Percentiles rank a stretch among this genome's conserved stretches.
Conservation (phyloP, 129 eudicot genomes). For the Sambucus nigra region DNA sequence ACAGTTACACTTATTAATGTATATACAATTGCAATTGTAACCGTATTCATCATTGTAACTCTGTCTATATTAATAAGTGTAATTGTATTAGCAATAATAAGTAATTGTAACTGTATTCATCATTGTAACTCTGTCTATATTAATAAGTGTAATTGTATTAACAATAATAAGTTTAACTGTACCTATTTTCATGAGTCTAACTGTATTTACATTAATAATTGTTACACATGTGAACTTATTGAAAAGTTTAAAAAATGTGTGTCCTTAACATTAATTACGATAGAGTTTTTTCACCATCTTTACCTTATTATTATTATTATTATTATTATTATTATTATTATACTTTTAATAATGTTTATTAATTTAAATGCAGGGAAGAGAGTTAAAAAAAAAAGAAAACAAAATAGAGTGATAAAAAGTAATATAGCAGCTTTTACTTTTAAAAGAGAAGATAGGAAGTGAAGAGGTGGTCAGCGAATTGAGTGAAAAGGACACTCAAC, state of each 20-base stretch:
- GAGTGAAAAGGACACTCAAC: constrained; percentile 30
- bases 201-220: background rate
- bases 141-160: too few species aligned
- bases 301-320: background rate
- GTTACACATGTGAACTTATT: background rate
- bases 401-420: constrained; percentile 22
- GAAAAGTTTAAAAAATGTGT: background rate
- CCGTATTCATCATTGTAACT: too few species aligned
- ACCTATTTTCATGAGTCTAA: background rate
- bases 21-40: too few species aligned
- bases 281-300: background rate
- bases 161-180: too few species aligned
- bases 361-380: constrained; percentile 22
- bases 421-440: constrained; percentile 36
- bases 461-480: constrained; percentile 13
- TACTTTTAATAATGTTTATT: background rate
- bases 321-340: background rate
- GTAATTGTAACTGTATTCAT: too few species aligned
- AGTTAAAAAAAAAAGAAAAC: constrained; percentile 9
- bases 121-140: too few species aligned
- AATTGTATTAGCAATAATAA: too few species aligned
- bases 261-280: background rate
- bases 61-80: too few species aligned
- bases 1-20: too few species aligned
- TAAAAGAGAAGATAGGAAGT: constrained; percentile 19